Evolutionary conservation across 164 flowering plant species (phyloP).

Genomic region (Sextonia rubra): DNA sequence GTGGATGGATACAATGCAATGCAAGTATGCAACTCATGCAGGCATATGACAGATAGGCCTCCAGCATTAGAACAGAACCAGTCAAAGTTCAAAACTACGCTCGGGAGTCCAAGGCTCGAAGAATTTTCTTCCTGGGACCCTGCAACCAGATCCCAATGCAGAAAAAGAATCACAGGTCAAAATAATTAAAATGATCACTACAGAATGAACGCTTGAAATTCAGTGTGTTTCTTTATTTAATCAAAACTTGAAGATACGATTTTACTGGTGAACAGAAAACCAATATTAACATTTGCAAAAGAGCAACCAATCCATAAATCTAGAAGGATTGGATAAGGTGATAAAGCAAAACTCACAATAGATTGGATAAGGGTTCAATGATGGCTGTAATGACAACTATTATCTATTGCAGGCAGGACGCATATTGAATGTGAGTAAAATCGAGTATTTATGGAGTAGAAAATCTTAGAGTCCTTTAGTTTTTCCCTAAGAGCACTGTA

Average conservation of each 20-base stretch:
- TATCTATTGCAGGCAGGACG: too few relatives aligned
- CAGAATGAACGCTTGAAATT: background rate
- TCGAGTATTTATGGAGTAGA: background rate
- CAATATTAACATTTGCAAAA: background rate
- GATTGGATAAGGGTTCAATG: too few relatives aligned
- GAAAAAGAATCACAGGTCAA: background rate
- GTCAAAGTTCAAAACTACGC: slow-evolving; percentile 14
- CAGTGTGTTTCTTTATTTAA: too few relatives aligned
- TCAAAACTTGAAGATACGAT: background rate
- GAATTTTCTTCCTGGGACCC: slow-evolving; percentile 96
- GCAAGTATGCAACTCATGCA: background rate
- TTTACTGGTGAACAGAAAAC: background rate
- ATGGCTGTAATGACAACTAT: too few relatives aligned
- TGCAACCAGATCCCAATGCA: slow-evolving; percentile 24
- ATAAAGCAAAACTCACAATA: too few relatives aligned
- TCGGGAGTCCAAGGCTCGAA: slow-evolving; percentile 60
- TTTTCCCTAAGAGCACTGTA: too few relatives aligned
- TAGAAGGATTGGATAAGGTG: background rate
- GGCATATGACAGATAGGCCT: background rate
- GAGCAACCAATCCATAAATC: background rate
- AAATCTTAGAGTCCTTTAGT: too few relatives aligned
- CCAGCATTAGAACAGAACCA: background rate
- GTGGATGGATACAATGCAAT: background rate
- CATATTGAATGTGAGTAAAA: background rate
- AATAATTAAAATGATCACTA: background rate